Base-by-base conservation (phyloP, 2,329 filamentous ascomycete genomes). In the Neospermospora avenae region DNA sequence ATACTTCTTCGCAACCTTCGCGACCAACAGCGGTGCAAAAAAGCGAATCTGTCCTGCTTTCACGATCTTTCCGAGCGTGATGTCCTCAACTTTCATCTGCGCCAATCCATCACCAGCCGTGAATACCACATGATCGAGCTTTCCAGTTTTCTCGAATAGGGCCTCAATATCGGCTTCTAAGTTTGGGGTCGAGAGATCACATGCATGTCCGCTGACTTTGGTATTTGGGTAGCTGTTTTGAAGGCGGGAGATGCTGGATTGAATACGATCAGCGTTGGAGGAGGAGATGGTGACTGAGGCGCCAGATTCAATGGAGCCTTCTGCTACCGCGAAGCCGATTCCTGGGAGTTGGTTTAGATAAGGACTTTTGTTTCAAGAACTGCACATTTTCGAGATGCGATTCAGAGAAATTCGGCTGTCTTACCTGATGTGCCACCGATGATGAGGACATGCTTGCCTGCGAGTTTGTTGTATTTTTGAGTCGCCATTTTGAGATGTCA, bases 91-190 rank as follows among this genome's bases (percentile, higher is more conserved):
- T 0, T 58, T 49, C 24, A 54, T 35, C 0, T 37, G 31, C 11
- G 52, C 39, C 2, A 70, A 39, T 10, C 42, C 39, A 22, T 70
- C 64, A 3, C 67, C 67, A 0, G 69, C 69, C 14, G 69, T 71
- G 51, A 67, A 67, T 28, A 70, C 66, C 25, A 73, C 64, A 18
- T 71, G 65, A 7, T 70, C 63, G 3, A 70, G 11, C 18, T 53
- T 57, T 13, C 58, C 58, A 11, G 34, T 59, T 8, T 65, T 61
- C 73, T 39, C 77, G 77, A 68, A 81, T 78, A 54, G 75, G 61
- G 2, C 70, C 67, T 51, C 75, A 69, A 49, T 87, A 75, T 22
- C 71, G 69, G 52, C 20, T 49, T 70, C 69, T 0, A 65, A 11
- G 1, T 18, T 53, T 0, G 59, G 56, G 1, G 56, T 62, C 0